Evolutionary conservation across 768 basidiomycete genomes (phyloP).

Genomic region (Rhodotorula diobovata): DNA sequence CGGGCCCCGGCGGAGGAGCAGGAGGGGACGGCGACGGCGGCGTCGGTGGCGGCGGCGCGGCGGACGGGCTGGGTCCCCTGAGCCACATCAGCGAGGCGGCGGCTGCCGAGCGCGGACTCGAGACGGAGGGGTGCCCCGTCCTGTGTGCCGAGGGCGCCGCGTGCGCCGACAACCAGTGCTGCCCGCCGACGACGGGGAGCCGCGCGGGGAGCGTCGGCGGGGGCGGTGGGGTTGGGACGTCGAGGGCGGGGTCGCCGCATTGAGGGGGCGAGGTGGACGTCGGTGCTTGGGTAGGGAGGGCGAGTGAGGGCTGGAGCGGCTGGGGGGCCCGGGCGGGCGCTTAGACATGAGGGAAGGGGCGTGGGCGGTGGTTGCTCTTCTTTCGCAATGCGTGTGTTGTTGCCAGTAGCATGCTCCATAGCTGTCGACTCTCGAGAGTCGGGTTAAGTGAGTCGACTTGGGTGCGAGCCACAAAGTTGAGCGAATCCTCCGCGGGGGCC

Average conservation of each 20-base stretch:
- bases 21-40: too few species aligned
- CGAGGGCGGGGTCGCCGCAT: neutral
- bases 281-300: too few species aligned
- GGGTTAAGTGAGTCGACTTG: neutral
- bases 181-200: conserved; percentile 27
- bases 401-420: too few species aligned
- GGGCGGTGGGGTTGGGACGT: neutral
- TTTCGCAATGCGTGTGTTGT: too few species aligned
- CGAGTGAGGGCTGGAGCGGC: neutral
- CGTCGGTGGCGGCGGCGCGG: too few species aligned
- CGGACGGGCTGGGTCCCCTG: too few species aligned
- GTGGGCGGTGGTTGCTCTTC: neutral
- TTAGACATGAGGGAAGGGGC: too few species aligned
- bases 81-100: conserved; percentile 20
- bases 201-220: neutral
- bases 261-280: neutral
- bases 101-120: conserved; percentile 15
- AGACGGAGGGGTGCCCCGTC: conserved; percentile 36
- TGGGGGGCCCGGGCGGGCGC: too few species aligned
- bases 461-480: neutral
- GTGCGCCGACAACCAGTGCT: conserved; percentile 31
- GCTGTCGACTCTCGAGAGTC: too few species aligned
- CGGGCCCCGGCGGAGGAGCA: too few species aligned
- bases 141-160: conserved; percentile 37
- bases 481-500: neutral